Evolutionary conservation across 768 basidiomycete genomes (phyloP).

Genomic region (Leccinum obscurum): DNA sequence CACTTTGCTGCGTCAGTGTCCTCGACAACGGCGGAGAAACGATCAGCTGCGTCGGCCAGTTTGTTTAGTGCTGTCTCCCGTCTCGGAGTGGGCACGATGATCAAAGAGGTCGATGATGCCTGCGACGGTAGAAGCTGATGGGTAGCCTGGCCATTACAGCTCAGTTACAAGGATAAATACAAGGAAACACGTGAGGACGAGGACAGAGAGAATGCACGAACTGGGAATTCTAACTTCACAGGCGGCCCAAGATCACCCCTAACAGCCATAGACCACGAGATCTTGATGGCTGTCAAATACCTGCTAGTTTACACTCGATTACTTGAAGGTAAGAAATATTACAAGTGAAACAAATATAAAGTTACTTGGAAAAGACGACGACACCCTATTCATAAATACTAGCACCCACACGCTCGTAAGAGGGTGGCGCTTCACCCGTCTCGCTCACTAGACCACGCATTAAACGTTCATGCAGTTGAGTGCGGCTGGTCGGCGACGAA

Average conservation of each 20-base stretch:
- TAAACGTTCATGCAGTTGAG: conserved; percentile 70
- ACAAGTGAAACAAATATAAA: background rate
- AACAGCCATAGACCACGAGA: background rate
- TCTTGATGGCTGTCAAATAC: background rate
- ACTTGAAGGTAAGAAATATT: background rate
- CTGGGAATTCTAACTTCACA: no score
- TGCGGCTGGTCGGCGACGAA: conserved; percentile 42
- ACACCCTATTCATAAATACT: background rate
- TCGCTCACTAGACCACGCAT: conserved; percentile 82
- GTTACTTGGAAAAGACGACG: background rate
- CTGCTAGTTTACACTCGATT: background rate
- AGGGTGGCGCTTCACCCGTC: conserved; percentile 82
- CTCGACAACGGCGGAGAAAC: conserved; percentile 19
- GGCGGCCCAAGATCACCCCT: background rate
- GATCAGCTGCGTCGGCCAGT: conserved; percentile 17
- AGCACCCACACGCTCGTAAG: conserved; percentile 14
- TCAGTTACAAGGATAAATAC: background rate
- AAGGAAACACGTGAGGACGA: background rate
- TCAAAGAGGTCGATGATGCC: conserved; percentile 21
- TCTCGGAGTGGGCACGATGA: conserved; percentile 18
- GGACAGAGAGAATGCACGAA: background rate
- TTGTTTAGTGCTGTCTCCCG: conserved; percentile 24
- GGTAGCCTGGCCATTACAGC: conserved; percentile 11
- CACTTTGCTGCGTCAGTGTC: conserved; percentile 2
- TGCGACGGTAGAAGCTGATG: conserved; percentile 21